Percentiles rank a stretch among this genome's conserved stretches.
phyloP scores from a whole-genome alignment of 2,329 filamentous ascomycete species.

The Dendryphion nanum region DNA sequence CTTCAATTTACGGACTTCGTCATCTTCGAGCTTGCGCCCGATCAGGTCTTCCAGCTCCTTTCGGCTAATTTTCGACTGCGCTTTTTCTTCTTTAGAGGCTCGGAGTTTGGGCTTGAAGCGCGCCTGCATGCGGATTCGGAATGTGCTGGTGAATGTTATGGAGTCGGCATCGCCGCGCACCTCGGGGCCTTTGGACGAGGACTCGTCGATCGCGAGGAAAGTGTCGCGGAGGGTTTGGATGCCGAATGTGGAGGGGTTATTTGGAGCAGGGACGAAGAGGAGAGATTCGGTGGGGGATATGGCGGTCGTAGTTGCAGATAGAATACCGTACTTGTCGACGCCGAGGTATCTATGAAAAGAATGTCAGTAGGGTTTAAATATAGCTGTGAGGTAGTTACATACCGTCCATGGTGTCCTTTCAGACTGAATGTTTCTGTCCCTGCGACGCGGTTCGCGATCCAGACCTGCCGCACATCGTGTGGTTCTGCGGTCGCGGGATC shows the following conservation, averaged over 20 bases:
- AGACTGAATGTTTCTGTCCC: slow-evolving; percentile 82
- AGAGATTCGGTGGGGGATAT: slow-evolving; percentile 84
- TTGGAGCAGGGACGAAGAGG: slow-evolving; percentile 59
- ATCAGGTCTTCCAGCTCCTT: slow-evolving; percentile 81
- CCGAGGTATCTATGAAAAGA: slow-evolving; percentile 68
- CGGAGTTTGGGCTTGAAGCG: slow-evolving; percentile 84
- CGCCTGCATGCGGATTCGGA: slow-evolving; percentile 90
- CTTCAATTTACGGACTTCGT: slow-evolving; percentile 82
- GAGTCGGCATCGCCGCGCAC: slow-evolving; percentile 73
- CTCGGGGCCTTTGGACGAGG: slow-evolving; percentile 51
- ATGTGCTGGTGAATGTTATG: slow-evolving; percentile 66
- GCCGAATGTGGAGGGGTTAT: slow-evolving; percentile 70
- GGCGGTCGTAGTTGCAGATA: slow-evolving; percentile 76
- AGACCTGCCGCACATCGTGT: slow-evolving; percentile 93
- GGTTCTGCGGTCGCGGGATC: slow-evolving; percentile 86
- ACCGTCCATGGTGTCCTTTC: slow-evolving; percentile 88
- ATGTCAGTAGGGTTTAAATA: neutral
- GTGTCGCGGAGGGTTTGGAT: slow-evolving; percentile 71
- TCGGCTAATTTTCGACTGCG: slow-evolving; percentile 78
- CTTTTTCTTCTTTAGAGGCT: slow-evolving; percentile 78
- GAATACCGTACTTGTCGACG: slow-evolving; percentile 78
- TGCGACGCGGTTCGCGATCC: slow-evolving; percentile 80
- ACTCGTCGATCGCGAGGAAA: slow-evolving; percentile 60
- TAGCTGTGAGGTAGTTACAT: slow-evolving; percentile 1
- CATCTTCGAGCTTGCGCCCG: slow-evolving; percentile 73